Conservation (phyloP, 495 filamentous ascomycete genomes). For the Penicillium diatomitis region DNA sequence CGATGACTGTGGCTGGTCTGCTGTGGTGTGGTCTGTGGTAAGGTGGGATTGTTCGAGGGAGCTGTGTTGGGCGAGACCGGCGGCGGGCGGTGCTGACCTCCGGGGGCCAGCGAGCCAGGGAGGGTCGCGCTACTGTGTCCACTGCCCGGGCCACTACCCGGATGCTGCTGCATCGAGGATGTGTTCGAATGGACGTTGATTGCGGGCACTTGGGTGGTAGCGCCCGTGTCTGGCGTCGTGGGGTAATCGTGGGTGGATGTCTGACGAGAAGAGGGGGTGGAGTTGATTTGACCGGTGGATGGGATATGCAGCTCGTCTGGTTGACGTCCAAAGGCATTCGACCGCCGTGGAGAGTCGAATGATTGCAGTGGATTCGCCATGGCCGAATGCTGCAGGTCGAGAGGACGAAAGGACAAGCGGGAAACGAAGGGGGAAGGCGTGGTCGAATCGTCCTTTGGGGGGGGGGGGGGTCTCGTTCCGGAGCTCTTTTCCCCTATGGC, state of each 20-base stretch:
- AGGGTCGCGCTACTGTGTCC: constrained; percentile 35
- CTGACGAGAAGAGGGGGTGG: constrained; percentile 31
- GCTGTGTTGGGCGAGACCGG: constrained; percentile 63
- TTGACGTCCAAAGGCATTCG: constrained; percentile 41
- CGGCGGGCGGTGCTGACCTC: constrained; percentile 50
- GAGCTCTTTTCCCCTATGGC: too few relatives aligned
- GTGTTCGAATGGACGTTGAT: constrained; percentile 59
- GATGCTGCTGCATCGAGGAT: constrained; percentile 46
- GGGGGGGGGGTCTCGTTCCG: too few relatives aligned
- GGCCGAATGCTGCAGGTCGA: constrained; percentile 8
- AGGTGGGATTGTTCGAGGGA: constrained; percentile 57
- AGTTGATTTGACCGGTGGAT: constrained; percentile 38
- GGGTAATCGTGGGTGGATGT: constrained; percentile 44
- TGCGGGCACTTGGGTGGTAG: constrained; percentile 36
- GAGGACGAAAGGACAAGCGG: not conserved
- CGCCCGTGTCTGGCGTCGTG: constrained; percentile 26
- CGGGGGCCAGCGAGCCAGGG: constrained; percentile 67
- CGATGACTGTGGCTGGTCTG: constrained; percentile 63
- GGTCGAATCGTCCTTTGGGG: not conserved
- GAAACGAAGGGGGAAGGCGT: constrained; percentile 5
- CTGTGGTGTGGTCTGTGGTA: constrained; percentile 56
- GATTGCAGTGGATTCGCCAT: constrained; percentile 40
- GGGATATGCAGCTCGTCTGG: constrained; percentile 76
- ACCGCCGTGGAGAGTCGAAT: constrained; percentile 48
- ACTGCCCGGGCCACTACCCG: constrained; percentile 8